Evolutionary conservation across 495 filamentous ascomycete genomes (phyloP).

Genomic region (Sabuloglossum arenarium): DNA sequence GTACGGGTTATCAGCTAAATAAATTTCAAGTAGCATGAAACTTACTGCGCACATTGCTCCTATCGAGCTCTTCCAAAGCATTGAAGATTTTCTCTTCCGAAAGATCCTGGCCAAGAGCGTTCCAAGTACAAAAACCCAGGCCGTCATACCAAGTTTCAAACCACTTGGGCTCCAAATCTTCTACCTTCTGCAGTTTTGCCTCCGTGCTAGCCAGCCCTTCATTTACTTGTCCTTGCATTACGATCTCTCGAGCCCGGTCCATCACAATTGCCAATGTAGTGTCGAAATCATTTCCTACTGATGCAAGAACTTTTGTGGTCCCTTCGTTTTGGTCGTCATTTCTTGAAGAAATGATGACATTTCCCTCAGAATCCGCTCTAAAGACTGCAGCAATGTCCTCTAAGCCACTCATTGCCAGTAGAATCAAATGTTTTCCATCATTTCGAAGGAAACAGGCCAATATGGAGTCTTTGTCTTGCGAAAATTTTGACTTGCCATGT

Average conservation of each 20-base stretch:
- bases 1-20: not conserved
- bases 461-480: conserved; percentile 54
- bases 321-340: conserved; percentile 41
- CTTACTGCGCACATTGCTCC: conserved; percentile 43
- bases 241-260: conserved; percentile 61
- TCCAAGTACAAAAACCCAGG: conserved; percentile 75
- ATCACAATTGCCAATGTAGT: conserved; percentile 59
- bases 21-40: conserved; percentile 1
- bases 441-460: conserved; percentile 58
- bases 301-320: conserved; percentile 42
- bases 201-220: conserved; percentile 2
- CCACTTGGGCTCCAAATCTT: conserved; percentile 46
- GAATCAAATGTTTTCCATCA: conserved; percentile 59
- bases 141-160: conserved; percentile 81
- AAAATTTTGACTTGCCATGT: conserved; percentile 49
- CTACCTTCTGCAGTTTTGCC: conserved; percentile 19
- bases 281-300: conserved; percentile 57
- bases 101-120: conserved; percentile 63
- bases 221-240: conserved; percentile 19
- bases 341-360: conserved; percentile 23
- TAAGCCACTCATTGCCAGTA: conserved; percentile 62
- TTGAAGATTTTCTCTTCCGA: conserved; percentile 58
- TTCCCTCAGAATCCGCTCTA: conserved; percentile 40
- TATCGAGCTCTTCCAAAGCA: conserved; percentile 48
- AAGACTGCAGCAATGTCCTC: conserved; percentile 52